phyloP scores from a whole-genome alignment of 164 flowering plant species.

The Piper betle region DNA sequence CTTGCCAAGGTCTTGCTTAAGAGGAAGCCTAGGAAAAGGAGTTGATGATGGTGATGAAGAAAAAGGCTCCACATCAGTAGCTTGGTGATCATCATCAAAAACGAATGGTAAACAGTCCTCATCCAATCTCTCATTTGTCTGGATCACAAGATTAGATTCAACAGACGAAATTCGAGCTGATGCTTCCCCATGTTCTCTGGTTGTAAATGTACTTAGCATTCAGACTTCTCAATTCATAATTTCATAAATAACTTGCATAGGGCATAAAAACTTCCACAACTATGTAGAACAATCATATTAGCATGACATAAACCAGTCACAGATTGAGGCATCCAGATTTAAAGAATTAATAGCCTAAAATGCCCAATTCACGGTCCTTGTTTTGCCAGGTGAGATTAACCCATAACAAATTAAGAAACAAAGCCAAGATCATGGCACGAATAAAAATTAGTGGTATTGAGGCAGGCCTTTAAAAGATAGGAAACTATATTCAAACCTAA shows the following conservation, averaged over 20 bases:
- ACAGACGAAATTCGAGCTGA: constrained; percentile 24
- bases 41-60: constrained; percentile 26
- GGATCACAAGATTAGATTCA: constrained; percentile 25
- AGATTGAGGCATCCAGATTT: not conserved
- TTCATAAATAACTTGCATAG: too few relatives aligned
- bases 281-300: not conserved
- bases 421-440: not conserved
- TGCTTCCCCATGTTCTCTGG: constrained; percentile 27
- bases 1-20: constrained; percentile 24
- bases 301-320: not conserved
- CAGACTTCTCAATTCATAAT: not conserved
- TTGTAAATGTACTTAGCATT: not conserved
- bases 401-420: not conserved
- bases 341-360: not conserved
- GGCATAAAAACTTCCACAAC: not conserved
- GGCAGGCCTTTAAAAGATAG: not conserved
- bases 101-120: constrained; percentile 73
- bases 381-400: not conserved
- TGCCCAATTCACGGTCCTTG: not conserved
- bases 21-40: constrained; percentile 43
- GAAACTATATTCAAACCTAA: constrained; percentile 26
- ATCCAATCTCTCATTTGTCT: constrained; percentile 44
- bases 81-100: constrained; percentile 65
- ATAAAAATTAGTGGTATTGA: not conserved
- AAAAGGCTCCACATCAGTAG: constrained; percentile 53